phyloP scores from a whole-genome alignment of 352 stramenopile genomes.

The Phytophthora kernoviae region DNA sequence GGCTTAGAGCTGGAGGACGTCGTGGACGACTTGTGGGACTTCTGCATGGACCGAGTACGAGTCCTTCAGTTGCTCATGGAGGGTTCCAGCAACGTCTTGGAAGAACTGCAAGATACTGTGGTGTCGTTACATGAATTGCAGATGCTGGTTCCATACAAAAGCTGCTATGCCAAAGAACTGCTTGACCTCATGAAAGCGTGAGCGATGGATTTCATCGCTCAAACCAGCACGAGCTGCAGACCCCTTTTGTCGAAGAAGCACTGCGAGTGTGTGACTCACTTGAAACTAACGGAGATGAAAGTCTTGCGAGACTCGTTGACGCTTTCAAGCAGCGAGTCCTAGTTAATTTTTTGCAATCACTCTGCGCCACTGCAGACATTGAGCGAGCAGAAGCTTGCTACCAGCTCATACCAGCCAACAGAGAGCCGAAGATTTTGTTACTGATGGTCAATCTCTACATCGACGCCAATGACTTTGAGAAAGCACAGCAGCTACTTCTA shows the following conservation, averaged over 20 bases:
- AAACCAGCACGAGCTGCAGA: slow-evolving; percentile 42
- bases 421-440: slow-evolving; percentile 43
- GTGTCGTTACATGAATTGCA: slow-evolving; percentile 72
- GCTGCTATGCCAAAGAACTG: slow-evolving; percentile 40
- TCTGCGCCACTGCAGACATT: slow-evolving; percentile 51
- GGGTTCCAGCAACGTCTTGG: slow-evolving; percentile 4
- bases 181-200: slow-evolving; percentile 55
- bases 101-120: slow-evolving; percentile 38
- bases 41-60: slow-evolving; percentile 67
- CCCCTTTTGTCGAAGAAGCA: slow-evolving; percentile 63
- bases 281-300: slow-evolving; percentile 39
- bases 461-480: slow-evolving; percentile 47
- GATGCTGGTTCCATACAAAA: slow-evolving; percentile 73
- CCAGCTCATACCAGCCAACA: slow-evolving; percentile 39
- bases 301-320: slow-evolving; percentile 18
- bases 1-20: slow-evolving; percentile 73
- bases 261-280: slow-evolving; percentile 59
- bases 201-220: slow-evolving; percentile 52
- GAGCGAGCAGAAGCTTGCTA: slow-evolving; percentile 71
- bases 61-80: slow-evolving; percentile 44
- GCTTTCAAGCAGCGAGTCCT: slow-evolving; percentile 56
- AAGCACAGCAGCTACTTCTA: slow-evolving; percentile 44
- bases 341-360: slow-evolving; percentile 51
- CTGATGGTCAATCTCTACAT: slow-evolving; percentile 70
- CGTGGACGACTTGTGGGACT: slow-evolving; percentile 82